Evolutionary conservation across 1,284 basidiomycete species (phyloP).

Genomic region (Melampsora occidentalis): DNA sequence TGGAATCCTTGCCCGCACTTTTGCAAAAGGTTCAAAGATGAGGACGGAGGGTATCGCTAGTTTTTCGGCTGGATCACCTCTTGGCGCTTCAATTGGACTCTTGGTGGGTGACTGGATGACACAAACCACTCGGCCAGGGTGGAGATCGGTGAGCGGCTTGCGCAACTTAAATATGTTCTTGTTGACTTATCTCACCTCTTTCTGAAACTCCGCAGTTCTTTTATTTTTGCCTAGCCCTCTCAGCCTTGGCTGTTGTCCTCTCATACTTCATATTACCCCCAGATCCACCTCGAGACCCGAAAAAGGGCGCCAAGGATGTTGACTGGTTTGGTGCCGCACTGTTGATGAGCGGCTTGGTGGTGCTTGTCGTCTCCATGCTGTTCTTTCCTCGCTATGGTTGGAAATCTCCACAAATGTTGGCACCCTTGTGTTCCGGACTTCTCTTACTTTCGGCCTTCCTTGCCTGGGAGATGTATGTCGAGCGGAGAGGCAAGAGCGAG

Average conservation of each 20-base stretch:
- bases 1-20: conserved; percentile 19
- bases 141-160: conserved; percentile 25
- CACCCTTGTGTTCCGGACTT: conserved; percentile 4
- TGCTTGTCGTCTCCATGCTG: conserved; percentile 6
- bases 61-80: conserved; percentile 32
- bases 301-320: not conserved
- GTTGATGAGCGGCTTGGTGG: conserved; percentile 14
- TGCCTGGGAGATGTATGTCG: not conserved
- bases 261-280: conserved; percentile 12
- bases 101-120: conserved; percentile 31
- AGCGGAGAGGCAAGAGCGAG: not conserved
- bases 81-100: conserved; percentile 30
- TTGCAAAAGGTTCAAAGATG: conserved; percentile 11
- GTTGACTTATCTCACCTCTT: not conserved
- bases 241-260: not conserved
- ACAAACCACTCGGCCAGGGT: conserved; percentile 13
- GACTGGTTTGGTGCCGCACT: conserved; percentile 29
- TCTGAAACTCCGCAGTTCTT: conserved; percentile 12
- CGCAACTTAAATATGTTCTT: not conserved
- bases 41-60: conserved; percentile 25
- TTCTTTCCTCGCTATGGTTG: conserved; percentile 25
- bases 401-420: conserved; percentile 2
- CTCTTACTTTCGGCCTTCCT: not conserved
- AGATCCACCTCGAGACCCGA: conserved; percentile 1
- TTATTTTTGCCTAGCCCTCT: conserved; percentile 18